phyloP scores from a whole-genome alignment of 2,329 filamentous ascomycete species.

The Macrophomina pseudophaseolina region DNA sequence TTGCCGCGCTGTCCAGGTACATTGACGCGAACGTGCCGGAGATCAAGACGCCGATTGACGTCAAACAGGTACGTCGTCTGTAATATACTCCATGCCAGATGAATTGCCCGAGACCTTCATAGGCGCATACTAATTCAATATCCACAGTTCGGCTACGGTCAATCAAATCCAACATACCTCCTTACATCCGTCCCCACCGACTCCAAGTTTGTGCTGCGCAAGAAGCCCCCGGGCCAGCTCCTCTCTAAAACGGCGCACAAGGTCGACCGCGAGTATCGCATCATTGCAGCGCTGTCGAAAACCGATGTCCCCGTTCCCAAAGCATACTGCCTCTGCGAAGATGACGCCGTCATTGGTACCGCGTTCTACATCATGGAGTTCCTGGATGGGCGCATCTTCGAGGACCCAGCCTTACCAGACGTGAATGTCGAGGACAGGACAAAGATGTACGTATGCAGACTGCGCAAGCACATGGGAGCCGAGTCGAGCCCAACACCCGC shows the following conservation, averaged over 20 bases:
- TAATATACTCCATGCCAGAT: neutral
- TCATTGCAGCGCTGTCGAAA: constrained; percentile 76
- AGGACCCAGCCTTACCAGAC: constrained; percentile 81
- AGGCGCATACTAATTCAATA: neutral
- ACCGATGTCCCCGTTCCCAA: constrained; percentile 87
- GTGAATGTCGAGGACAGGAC: constrained; percentile 71
- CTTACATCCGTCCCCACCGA: constrained; percentile 71
- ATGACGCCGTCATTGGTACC: constrained; percentile 78
- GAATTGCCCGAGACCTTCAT: neutral
- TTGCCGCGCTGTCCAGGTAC: constrained; percentile 78
- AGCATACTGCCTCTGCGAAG: constrained; percentile 84
- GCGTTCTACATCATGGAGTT: constrained; percentile 98
- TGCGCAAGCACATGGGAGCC: neutral
- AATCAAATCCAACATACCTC: constrained; percentile 97
- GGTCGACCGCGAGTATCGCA: constrained; percentile 92
- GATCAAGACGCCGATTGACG: constrained; percentile 79
- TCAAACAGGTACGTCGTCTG: constrained; percentile 76
- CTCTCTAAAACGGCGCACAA: constrained; percentile 93
- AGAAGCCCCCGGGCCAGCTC: constrained; percentile 95
- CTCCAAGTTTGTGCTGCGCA: constrained; percentile 83
- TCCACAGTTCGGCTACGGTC: constrained; percentile 87
- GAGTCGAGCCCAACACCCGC: neutral
- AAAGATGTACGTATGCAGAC: constrained; percentile 62
- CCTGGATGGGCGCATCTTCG: constrained; percentile 89
- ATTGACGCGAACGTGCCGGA: constrained; percentile 78